Base-by-base conservation (phyloP, 139 green algal species). In the Raphidocelis subcapitata region DNA sequence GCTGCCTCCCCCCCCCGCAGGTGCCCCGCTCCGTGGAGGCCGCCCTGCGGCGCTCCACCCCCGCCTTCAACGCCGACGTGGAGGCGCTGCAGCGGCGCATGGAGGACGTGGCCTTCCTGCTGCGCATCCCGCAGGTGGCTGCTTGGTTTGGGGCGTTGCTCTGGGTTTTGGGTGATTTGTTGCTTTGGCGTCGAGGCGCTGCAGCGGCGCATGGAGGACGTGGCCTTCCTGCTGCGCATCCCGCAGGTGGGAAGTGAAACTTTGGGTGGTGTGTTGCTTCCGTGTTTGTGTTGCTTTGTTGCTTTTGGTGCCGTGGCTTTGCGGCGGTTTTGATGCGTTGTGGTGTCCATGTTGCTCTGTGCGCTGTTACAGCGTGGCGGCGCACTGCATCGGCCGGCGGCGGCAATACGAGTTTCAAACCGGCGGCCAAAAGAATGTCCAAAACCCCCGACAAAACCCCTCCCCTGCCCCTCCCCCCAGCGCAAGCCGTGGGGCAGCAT, bases 401-500 rank as follows among this genome's bases (percentile, higher is more conserved):
- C n/a, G n/a, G n/a, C n/a, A n/a, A n/a, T n/a, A n/a, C n/a, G n/a
- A n/a, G n/a, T n/a, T n/a, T n/a, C n/a, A n/a, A n/a, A n/a, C n/a
- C n/a, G n/a, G n/a, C n/a, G n/a, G n/a, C n/a, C n/a, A n/a, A n/a
- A n/a, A n/a, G n/a, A n/a, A n/a, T n/a, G n/a, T n/a, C n/a, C n/a
- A n/a, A n/a, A n/a, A n/a, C n/a, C n/a, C n/a, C n/a, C n/a, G n/a
- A n/a, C n/a, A n/a, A n/a, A n/a, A n/a, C n/a, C n/a, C n/a, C n/a
- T n/a, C n/a, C n/a, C n/a, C n/a, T n/a, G n/a, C n/a, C 28, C 65
- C 3, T 3, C 4, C 36, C 62, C 41, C 20, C 82, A 92, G 67
- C 75, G 82, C 62, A 93, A 91, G 81, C 92, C 92, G 14, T 97
- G 88, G 88, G 81, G 66, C 32, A 83, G 63, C 72, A 97, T 97